Evolutionary conservation across 495 filamentous ascomycete species (phyloP).

Genomic region (Annulohypoxylon bovei): DNA sequence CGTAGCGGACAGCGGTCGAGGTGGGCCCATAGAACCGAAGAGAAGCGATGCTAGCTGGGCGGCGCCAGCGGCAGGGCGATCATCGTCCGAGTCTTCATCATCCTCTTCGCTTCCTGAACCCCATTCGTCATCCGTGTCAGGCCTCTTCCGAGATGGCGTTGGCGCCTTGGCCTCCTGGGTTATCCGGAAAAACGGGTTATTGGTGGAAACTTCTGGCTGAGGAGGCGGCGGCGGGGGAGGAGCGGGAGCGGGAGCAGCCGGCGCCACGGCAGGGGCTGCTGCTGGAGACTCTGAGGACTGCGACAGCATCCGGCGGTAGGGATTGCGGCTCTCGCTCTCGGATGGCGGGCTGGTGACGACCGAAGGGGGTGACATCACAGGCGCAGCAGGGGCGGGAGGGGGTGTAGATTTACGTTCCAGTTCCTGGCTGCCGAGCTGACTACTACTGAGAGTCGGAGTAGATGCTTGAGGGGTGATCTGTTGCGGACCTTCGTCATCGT

Average conservation of each 20-base stretch:
- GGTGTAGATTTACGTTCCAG: constrained; percentile 61
- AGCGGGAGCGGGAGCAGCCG: constrained; percentile 53
- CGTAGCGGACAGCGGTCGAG: constrained; percentile 84
- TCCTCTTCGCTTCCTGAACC: constrained; percentile 81
- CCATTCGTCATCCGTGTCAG: constrained; percentile 81
- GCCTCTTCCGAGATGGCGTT: constrained; percentile 51
- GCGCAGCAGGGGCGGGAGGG: constrained; percentile 56
- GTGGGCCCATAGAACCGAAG: constrained; percentile 97
- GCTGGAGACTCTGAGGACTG: constrained; percentile 59
- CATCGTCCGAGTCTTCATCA: constrained; percentile 75
- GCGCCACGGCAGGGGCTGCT: constrained; percentile 53
- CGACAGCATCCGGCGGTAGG: constrained; percentile 63
- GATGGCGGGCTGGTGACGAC: constrained; percentile 57
- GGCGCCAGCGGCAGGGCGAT: constrained; percentile 79
- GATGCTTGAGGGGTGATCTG: constrained; percentile 84
- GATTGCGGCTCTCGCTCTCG: constrained; percentile 61
- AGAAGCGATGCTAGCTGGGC: constrained; percentile 92
- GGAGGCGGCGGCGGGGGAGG: constrained; percentile 56
- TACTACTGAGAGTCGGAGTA: constrained; percentile 72
- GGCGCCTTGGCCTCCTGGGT: constrained; percentile 63
- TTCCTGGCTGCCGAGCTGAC: constrained; percentile 62
- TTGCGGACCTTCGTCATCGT: constrained; percentile 88
- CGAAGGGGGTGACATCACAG: constrained; percentile 52
- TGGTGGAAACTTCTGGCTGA: constrained; percentile 73
- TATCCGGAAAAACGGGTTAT: constrained; percentile 97